Percentiles rank a stretch among this genome's conserved stretches.
These are phyloP conservation scores for Polytrichum commune DNA, from an alignment of 225 moss, liverwort and hornwort species.

Conservation along the genomic window DNA sequence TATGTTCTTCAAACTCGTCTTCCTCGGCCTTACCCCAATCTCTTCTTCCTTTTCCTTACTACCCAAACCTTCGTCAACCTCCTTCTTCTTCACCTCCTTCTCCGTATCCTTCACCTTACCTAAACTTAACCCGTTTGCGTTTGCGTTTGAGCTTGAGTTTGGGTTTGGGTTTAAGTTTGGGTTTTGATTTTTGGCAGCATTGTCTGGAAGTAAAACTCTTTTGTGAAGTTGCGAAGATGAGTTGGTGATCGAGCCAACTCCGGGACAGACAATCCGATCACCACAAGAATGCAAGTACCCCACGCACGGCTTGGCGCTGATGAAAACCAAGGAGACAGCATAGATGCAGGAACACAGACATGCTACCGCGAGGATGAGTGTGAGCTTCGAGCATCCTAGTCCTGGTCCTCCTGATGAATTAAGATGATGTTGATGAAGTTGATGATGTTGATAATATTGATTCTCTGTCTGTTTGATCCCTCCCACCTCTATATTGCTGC, in stretches of 20 bases:
- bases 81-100: no score
- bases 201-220: background rate
- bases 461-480: no score
- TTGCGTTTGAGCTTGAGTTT: background rate
- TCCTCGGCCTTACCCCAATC: constrained; percentile 13
- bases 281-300: constrained; percentile 15
- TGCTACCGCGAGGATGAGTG: constrained; percentile 20
- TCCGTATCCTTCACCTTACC: no score
- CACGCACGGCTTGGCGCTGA: constrained; percentile 31
- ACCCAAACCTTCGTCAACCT: no score
- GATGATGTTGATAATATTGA: no score
- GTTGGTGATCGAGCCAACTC: constrained; percentile 5
- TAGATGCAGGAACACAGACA: constrained; percentile 44
- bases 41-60: no score
- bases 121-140: background rate
- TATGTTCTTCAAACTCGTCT: constrained; percentile 47
- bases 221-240: background rate
- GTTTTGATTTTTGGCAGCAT: background rate
- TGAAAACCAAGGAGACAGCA: constrained; percentile 25
- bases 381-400: constrained; percentile 24
- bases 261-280: constrained; percentile 16
- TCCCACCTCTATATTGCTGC: no score
- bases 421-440: no score
- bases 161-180: background rate
- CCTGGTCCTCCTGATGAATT: no score